Evolutionary conservation across 2,329 filamentous ascomycete species (phyloP).

Genomic region (Pyrenochaeta sp.): DNA sequence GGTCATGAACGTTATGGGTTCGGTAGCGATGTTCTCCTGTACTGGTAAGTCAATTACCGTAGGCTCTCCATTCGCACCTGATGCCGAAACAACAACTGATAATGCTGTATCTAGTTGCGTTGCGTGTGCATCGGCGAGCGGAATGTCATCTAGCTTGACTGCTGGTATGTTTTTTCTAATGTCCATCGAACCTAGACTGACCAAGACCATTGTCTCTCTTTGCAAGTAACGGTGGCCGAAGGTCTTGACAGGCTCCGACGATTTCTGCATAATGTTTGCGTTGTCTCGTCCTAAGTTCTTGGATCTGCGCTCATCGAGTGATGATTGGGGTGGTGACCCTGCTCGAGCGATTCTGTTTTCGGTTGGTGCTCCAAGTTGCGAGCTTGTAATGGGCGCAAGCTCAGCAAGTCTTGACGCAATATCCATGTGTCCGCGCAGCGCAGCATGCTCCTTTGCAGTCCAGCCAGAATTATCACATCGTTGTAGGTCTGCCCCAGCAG

Average conservation of each 20-base stretch:
- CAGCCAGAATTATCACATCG: constrained; percentile 87
- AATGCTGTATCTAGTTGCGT: constrained; percentile 95
- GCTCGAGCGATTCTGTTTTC: constrained; percentile 42
- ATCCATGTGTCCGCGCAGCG: constrained; percentile 83
- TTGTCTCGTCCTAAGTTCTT: constrained; percentile 50
- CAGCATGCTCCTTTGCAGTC: constrained; percentile 93
- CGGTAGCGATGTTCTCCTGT: constrained; percentile 91
- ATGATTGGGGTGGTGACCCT: constrained; percentile 64
- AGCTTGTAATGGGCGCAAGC: constrained; percentile 56
- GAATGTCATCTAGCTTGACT: constrained; percentile 87
- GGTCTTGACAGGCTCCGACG: constrained; percentile 84
- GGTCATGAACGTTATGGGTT: constrained; percentile 90
- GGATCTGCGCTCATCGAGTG: constrained; percentile 59
- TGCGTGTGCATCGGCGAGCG: constrained; percentile 84
- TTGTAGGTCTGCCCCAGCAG: constrained; percentile 78
- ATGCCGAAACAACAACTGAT: constrained; percentile 88
- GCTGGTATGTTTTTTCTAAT: constrained; percentile 81
- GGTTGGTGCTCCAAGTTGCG: constrained; percentile 33
- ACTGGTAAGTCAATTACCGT: constrained; percentile 92
- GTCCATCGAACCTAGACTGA: constrained; percentile 95
- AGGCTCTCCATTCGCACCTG: constrained; percentile 83
- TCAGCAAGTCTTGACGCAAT: constrained; percentile 76
- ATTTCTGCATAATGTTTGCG: constrained; percentile 52
- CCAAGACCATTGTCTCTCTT: constrained; percentile 86
- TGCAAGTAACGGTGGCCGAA: constrained; percentile 96